phyloP scores from a whole-genome alignment of 2,329 filamentous ascomycete species.

The Hypoxylon sp. region DNA sequence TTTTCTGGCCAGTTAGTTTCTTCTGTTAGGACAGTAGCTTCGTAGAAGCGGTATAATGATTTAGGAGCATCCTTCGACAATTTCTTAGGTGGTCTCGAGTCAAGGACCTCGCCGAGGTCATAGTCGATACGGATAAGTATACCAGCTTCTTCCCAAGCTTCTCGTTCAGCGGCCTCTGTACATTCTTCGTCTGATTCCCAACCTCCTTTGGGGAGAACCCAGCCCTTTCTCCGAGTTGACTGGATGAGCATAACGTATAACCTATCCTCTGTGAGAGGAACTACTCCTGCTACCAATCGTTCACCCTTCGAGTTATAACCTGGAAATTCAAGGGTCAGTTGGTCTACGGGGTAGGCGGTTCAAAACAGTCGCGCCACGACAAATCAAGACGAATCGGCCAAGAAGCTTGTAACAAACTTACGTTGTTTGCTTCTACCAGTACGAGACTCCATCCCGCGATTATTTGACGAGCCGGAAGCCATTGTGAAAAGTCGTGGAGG shows the following conservation, averaged over 20 bases:
- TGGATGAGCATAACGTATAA: constrained; percentile 93
- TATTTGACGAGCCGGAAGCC: constrained; percentile 55
- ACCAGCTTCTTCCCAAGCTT: constrained; percentile 98
- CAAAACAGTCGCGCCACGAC: constrained; percentile 46
- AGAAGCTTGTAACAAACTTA: constrained; percentile 66
- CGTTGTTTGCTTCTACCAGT: constrained; percentile 84
- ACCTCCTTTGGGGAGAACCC: constrained; percentile 97
- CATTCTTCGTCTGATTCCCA: constrained; percentile 97
- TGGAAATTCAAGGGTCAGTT: constrained; percentile 65
- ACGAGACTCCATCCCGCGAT: constrained; percentile 79
- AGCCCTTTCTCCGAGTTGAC: constrained; percentile 89
- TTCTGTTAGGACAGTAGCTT: constrained; percentile 89
- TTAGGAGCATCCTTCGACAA: constrained; percentile 73
- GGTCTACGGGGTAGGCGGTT: constrained; percentile 53
- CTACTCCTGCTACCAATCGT: constrained; percentile 93
- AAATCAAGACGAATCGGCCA: constrained; percentile 42
- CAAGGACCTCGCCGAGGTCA: constrained; percentile 88
- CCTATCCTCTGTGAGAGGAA: constrained; percentile 89
- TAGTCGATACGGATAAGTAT: constrained; percentile 87
- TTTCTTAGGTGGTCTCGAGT: constrained; percentile 85
- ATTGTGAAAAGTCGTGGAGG: constrained; percentile 47
- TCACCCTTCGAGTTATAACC: constrained; percentile 95
- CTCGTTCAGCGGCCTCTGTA: constrained; percentile 85
- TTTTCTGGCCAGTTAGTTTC: constrained; percentile 93
- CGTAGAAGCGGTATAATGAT: constrained; percentile 84